Evolutionary conservation across 2,329 filamentous ascomycete genomes (phyloP).

Genomic region (Calonectria crousiana): DNA sequence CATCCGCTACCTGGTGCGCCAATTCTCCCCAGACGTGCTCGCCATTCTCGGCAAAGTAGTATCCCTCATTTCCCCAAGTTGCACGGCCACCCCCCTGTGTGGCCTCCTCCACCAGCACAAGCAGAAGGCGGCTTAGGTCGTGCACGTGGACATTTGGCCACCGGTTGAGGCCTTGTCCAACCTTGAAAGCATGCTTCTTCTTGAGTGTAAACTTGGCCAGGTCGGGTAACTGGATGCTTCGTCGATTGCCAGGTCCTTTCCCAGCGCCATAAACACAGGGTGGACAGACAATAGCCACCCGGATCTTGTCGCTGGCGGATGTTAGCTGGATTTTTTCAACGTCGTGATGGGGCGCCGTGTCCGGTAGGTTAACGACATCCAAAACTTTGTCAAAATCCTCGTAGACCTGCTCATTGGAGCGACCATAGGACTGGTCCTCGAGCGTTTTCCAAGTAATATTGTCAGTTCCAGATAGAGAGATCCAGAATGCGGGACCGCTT

Average conservation of each 20-base stretch:
- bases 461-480: background rate
- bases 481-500: background rate
- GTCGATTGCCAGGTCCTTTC: background rate
- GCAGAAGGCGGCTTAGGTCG: background rate
- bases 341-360: background rate
- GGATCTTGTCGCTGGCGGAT: background rate
- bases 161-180: background rate
- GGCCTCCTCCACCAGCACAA: background rate
- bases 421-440: background rate
- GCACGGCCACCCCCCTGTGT: background rate
- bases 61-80: background rate
- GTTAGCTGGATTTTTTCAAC: background rate
- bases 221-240: slow-evolving; percentile 4
- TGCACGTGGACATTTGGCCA: background rate
- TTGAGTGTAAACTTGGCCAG: background rate
- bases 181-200: background rate
- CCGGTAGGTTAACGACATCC: background rate
- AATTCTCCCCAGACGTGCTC: background rate
- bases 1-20: background rate
- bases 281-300: background rate
- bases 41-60: background rate
- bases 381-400: background rate
- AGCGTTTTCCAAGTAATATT: background rate
- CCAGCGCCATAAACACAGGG: background rate
- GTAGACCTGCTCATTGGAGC: background rate